These are phyloP conservation scores for Aspergillus sergii DNA, from an alignment of 2,329 filamentous ascomycete genomes.

Conservation along the genomic window DNA sequence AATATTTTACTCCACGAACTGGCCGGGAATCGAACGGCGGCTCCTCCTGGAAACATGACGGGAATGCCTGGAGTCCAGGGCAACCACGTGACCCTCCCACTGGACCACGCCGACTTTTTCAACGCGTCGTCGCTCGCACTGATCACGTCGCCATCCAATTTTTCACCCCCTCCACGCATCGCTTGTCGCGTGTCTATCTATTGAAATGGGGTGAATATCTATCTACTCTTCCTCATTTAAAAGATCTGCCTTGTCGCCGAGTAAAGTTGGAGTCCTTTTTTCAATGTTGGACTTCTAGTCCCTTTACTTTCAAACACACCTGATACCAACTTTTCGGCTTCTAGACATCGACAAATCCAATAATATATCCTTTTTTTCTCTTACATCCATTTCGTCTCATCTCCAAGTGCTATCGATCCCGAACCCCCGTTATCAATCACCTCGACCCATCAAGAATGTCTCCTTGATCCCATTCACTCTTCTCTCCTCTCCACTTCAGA, in stretches of 20 bases:
- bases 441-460: not conserved
- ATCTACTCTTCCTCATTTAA: not conserved
- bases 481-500: not conserved
- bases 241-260: not conserved
- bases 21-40: slow-evolving; percentile 20
- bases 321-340: not conserved
- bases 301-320: not conserved
- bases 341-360: not conserved
- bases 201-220: not conserved
- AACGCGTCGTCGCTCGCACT: slow-evolving; percentile 9
- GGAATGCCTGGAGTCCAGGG: not conserved
- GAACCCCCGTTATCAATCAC: not conserved
- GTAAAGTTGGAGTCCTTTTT: not conserved
- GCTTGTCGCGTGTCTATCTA: not conserved
- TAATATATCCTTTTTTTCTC: not conserved
- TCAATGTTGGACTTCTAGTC: not conserved
- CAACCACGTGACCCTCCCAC: slow-evolving; percentile 18
- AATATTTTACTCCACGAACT: not conserved
- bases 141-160: not conserved
- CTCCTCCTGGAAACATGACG: not conserved
- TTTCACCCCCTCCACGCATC: slow-evolving; percentile 5
- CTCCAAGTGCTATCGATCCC: not conserved
- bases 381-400: not conserved
- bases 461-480: not conserved
- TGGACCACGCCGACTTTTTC: slow-evolving; percentile 15